Conservation (phyloP, 148 eudicot species). For the Salicornia ramosissima region DNA sequence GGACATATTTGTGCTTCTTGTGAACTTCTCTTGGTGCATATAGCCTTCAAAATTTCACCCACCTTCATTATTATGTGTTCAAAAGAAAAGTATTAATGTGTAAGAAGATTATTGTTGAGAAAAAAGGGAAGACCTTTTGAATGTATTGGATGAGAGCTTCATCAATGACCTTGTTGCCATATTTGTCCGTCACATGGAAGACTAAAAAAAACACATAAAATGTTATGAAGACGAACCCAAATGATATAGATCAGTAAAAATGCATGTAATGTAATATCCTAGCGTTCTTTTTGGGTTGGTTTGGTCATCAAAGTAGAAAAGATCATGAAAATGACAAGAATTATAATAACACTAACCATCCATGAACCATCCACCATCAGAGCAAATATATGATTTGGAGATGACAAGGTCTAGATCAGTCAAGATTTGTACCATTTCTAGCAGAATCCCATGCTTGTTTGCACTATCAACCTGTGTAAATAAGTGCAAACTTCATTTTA, state of each 20-base stretch:
- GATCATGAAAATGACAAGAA: neutral
- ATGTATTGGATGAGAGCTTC: constrained; percentile 59
- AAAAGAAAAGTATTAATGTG: neutral
- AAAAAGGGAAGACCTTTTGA: constrained; percentile 46
- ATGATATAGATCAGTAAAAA: constrained; percentile 7
- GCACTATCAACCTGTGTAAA: constrained; percentile 68
- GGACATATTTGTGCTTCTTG: constrained; percentile 25
- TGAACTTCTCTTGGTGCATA: constrained; percentile 32
- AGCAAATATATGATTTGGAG: constrained; percentile 76
- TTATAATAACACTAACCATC: constrained; percentile 59
- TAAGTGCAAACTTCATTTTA: constrained; percentile 1
- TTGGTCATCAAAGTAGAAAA: neutral
- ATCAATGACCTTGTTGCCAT: constrained; percentile 73
- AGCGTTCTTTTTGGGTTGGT: neutral
- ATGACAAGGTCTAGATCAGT: constrained; percentile 86
- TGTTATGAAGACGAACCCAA: constrained; percentile 11
- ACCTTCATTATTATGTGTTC: neutral
- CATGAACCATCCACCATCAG: constrained; percentile 97
- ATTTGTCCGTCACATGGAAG: constrained; percentile 87
- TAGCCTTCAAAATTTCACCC: constrained; percentile 20
- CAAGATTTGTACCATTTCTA: constrained; percentile 82
- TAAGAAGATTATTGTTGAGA: neutral
- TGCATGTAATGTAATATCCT: neutral
- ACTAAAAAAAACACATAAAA: constrained; percentile 41
- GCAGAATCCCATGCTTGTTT: constrained; percentile 80